Evolutionary conservation across 495 filamentous ascomycete genomes (phyloP), one percentile per base, ranked within the genome.

Genomic region (Hypoxylon perforatum): DNA sequence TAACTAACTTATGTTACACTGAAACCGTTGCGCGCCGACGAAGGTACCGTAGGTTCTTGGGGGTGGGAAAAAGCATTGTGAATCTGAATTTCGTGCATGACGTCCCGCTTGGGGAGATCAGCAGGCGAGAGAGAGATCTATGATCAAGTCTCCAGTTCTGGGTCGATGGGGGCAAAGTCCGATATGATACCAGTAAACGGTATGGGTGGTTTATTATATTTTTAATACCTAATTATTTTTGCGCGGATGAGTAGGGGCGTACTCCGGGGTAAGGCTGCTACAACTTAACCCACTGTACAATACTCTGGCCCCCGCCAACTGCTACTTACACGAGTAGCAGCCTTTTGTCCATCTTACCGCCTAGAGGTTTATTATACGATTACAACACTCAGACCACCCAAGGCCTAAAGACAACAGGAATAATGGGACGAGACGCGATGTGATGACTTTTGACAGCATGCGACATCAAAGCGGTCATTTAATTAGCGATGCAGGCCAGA

Each of bases 1-100:
- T 3, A 28, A 8, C 25, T 33, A 33, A 10, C 22, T 48, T 10
- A 48, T n/a, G 65, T 69, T 61, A 61, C 65, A 64, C 60, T 45
- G 47, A 30, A 30, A 51, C 65, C 42, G 59, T 63, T 59, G 25
- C 49, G 25, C 49, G 54, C 36, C 36, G 65, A 64, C 17, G 42
- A 46, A 39, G 30, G 8, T 10, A 9, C 11, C 8, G 25, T 8
- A 3, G 12, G 23, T 47, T 56, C 28, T 46, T 25, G n/a, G n/a
- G n/a, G n/a, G n/a, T n/a, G n/a, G n/a, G n/a, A n/a, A n/a, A n/a
- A n/a, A n/a, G n/a, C n/a, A n/a, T 63, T 51, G 46, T 36, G 51
- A 39, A 69, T 69, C 65, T 63, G 55, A n/a, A 69, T 69, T 60
- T 69, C 55, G 59, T 69, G 65, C 65, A 69, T 69, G 60, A 60